These are phyloP conservation scores for Lunularia cruciata DNA, from an alignment of 225 moss, liverwort and hornwort species.

Conservation along the genomic window DNA sequence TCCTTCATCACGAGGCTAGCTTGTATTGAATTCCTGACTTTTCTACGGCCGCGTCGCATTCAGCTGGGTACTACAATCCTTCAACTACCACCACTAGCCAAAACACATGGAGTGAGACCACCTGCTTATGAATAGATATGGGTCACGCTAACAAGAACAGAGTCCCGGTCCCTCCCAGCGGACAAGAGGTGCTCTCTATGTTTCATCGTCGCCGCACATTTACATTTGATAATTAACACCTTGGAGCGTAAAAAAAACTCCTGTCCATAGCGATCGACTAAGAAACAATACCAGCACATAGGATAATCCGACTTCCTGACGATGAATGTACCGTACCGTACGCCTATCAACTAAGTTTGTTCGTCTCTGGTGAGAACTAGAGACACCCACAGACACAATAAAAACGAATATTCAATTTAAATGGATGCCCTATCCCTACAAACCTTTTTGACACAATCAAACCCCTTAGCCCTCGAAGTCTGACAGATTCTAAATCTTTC, in stretches of 20 bases:
- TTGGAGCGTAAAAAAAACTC: constrained; percentile 21
- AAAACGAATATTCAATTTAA: constrained; percentile 35
- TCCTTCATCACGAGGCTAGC: constrained; percentile 25
- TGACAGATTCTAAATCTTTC: constrained; percentile 8
- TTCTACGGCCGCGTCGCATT: constrained; percentile 17
- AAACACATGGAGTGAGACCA: constrained; percentile 27
- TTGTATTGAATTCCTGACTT: constrained; percentile 28
- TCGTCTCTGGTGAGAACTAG: constrained; percentile 38
- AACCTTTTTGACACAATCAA: constrained; percentile 37
- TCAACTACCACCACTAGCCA: constrained; percentile 27
- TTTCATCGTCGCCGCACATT: constrained; percentile 27
- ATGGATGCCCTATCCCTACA: constrained; percentile 24
- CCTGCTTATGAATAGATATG: constrained; percentile 30
- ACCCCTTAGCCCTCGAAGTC: constrained; percentile 18
- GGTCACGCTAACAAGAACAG: constrained; percentile 29
- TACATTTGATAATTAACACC: constrained; percentile 31
- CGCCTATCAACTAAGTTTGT: constrained; percentile 24
- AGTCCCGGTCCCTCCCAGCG: constrained; percentile 25
- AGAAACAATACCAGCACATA: constrained; percentile 32
- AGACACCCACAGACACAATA: constrained; percentile 29
- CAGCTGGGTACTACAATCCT: constrained; percentile 14
- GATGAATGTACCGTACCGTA: constrained; percentile 44
- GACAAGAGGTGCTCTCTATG: constrained; percentile 23
- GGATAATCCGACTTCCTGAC: constrained; percentile 25
- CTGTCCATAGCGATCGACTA: constrained; percentile 26